phyloP scores from a whole-genome alignment of 148 eudicot genomes.

The Camellia japonica region DNA sequence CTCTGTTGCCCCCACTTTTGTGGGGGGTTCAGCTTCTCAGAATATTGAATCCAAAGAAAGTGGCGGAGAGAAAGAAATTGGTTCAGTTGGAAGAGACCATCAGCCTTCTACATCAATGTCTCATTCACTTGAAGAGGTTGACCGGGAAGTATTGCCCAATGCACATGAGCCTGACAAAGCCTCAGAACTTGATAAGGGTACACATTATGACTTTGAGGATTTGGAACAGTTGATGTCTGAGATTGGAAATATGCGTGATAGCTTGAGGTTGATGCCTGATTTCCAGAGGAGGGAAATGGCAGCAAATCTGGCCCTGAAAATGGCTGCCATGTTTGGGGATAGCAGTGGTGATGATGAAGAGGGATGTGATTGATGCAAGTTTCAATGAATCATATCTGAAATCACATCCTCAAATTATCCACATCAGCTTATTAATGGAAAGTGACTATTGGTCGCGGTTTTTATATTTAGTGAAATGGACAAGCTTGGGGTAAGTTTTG shows the following conservation, averaged over 20 bases:
- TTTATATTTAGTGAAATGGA: not conserved
- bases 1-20: conserved; percentile 18
- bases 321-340: conserved; percentile 96
- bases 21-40: conserved; percentile 17
- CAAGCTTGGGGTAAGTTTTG: conserved; percentile 4
- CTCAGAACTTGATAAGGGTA: conserved; percentile 42
- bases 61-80: conserved; percentile 17
- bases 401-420: not conserved
- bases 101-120: conserved; percentile 51
- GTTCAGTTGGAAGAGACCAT: conserved; percentile 21
- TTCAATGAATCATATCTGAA: not conserved
- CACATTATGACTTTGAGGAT: conserved; percentile 66
- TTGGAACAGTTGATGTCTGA: conserved; percentile 87
- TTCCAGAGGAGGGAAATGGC: conserved; percentile 98
- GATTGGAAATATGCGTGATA: conserved; percentile 72
- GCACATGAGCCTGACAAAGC: conserved; percentile 25
- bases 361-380: conserved; percentile 26
- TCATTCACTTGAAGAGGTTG: conserved; percentile 31
- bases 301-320: conserved; percentile 80
- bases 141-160: conserved; percentile 17
- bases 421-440: not conserved
- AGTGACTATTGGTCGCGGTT: not conserved
- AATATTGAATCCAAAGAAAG: conserved; percentile 21
- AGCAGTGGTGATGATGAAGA: conserved; percentile 74
- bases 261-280: conserved; percentile 85